phyloP scores from a whole-genome alignment of 2,329 filamentous ascomycete species.

The Penicillium sp. region DNA sequence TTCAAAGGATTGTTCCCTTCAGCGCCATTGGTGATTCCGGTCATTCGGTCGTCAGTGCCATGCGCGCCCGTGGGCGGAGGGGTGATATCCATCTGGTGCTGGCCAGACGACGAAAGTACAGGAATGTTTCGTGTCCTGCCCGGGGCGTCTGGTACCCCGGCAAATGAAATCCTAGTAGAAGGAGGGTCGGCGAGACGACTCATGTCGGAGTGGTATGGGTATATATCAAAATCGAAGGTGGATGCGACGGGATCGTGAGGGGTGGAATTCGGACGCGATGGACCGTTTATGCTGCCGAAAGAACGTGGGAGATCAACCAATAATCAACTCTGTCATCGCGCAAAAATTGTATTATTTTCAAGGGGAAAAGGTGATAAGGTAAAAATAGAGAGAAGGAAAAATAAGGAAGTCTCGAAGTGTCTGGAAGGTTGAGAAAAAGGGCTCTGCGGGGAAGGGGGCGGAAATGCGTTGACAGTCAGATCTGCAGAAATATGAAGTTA shows the following conservation, averaged over 20 bases:
- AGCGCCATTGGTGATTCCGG: constrained; percentile 31
- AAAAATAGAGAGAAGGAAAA: constrained; percentile 2
- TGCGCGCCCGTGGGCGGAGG: constrained; percentile 42
- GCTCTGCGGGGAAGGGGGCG: constrained; percentile 15
- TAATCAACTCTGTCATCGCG: constrained; percentile 26
- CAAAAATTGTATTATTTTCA: background rate
- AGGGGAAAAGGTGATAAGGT: constrained; percentile 1
- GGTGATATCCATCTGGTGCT: constrained; percentile 47
- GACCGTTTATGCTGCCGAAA: constrained; percentile 20
- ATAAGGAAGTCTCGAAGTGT: constrained; percentile 1
- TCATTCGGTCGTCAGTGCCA: constrained; percentile 43
- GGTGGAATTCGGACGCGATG: constrained; percentile 14
- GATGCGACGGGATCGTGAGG: constrained; percentile 9
- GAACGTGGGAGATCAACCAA: constrained; percentile 29
- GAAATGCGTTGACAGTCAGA: constrained; percentile 5
- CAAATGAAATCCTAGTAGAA: constrained; percentile 39
- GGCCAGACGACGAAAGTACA: constrained; percentile 39
- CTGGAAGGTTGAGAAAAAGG: constrained; percentile 4
- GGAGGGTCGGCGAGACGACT: constrained; percentile 35
- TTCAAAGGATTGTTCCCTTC: constrained; percentile 24
- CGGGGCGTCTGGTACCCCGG: constrained; percentile 34
- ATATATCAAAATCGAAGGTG: constrained; percentile 3
- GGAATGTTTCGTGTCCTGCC: constrained; percentile 46
- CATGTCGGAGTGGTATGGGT: constrained; percentile 23
- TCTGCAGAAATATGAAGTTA: constrained; percentile 7